Evolutionary conservation across 345 rosid genomes (phyloP).

Genomic region (Eucalyptus erythrocorys): DNA sequence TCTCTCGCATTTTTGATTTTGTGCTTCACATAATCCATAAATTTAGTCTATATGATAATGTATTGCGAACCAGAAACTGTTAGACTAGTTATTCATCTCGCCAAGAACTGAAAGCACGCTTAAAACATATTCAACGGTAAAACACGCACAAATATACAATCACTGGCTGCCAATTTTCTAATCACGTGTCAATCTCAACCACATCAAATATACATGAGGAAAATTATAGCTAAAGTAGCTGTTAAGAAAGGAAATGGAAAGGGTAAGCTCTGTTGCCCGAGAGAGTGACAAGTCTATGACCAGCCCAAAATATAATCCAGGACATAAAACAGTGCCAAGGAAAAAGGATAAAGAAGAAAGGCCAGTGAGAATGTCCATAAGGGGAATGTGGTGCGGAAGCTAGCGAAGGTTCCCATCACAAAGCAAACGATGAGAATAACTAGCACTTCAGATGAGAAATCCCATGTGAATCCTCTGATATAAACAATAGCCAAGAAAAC

Average conservation of each 20-base stretch:
- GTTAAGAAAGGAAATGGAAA: neutral
- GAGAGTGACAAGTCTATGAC: constrained; percentile 36
- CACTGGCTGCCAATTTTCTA: neutral
- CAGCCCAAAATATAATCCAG: constrained; percentile 79
- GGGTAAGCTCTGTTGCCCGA: neutral
- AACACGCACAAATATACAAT: neutral
- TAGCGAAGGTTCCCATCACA: constrained; percentile 69
- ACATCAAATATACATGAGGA: neutral
- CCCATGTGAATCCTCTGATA: constrained; percentile 71
- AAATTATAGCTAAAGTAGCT: neutral
- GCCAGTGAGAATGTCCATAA: constrained; percentile 79
- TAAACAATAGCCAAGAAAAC: constrained; percentile 85
- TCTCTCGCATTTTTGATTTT: too few species aligned
- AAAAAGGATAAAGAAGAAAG: constrained; percentile 66
- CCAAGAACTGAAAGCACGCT: neutral
- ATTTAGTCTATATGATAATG: neutral
- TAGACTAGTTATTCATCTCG: neutral
- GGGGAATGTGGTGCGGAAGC: constrained; percentile 86
- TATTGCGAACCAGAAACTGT: neutral
- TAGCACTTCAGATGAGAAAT: constrained; percentile 91
- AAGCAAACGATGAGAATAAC: constrained; percentile 74
- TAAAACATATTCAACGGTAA: neutral
- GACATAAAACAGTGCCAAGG: constrained; percentile 78
- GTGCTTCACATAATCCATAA: neutral
- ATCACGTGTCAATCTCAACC: neutral